Base-by-base conservation (phyloP, 768 basidiomycete species). In the Pulveroboletus sp. region DNA sequence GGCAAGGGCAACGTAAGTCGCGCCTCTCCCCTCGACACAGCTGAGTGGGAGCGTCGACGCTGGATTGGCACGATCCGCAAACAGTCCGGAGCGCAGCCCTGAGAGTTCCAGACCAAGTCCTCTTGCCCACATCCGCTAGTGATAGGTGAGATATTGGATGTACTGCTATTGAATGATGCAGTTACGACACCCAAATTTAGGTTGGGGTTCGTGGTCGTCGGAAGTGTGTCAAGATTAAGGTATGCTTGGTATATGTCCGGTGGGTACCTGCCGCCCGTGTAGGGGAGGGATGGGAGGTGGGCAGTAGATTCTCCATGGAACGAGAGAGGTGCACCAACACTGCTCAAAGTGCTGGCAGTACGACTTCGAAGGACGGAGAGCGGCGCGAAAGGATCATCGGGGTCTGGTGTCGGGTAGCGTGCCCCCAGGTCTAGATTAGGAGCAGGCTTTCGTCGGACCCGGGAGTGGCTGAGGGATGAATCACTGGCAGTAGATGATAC, bases 351-450 rank as follows among this genome's bases (percentile, higher is more conserved):
- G 17, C 71, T 72, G 53, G 75, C 76, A 5, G 79, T 77, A 47
- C 84, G 77, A 51, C 74, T 77, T 42, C 86, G 79, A 23, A 88
- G 72, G 21, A 80, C 79, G 59, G 79, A 77, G 36, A 88, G 77
- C 0, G 86, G 79, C 6, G 81, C 85, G 53, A 87, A 87, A 2
- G 86, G 86, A 62, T 88, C 84, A 16, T 59, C 61, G 19, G 84
- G 84, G 66, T 88, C 86, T 25, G 84, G 84, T 2, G 71, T 65
- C 5, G 86, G 86, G 62, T 87, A 88, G 34, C 79, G 72, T 45
- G 73, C 60, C 10, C 77, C 73, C 56, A 75, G 63, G 42, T 76
- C 75, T 47, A 81, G 70, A 39, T 68, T 61, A 6, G 83, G 84
- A 4, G 80, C 69, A 6, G 80, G 82, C 58, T 85, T 85, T 47